These are phyloP conservation scores for Fraxinus albicans DNA, from an alignment of 305 asterid genomes.

Conservation along the genomic window DNA sequence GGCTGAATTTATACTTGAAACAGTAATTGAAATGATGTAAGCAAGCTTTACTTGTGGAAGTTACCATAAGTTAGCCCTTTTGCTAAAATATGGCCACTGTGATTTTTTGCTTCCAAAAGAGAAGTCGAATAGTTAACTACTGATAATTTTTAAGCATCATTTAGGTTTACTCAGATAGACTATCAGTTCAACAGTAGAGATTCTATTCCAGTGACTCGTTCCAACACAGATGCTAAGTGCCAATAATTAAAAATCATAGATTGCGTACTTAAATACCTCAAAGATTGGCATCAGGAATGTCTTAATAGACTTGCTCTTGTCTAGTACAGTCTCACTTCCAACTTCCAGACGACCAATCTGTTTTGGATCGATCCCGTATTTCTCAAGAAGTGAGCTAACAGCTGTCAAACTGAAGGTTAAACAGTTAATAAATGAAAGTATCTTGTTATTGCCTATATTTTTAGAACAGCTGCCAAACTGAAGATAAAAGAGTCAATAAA, in stretches of 20 bases:
- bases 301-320: constrained; percentile 97
- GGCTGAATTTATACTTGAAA: not conserved
- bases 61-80: not conserved
- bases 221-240: not conserved
- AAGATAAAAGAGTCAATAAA: no score
- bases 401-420: constrained; percentile 82
- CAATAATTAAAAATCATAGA: constrained; percentile 11
- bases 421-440: constrained; percentile 18
- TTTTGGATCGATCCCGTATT: constrained; percentile 79
- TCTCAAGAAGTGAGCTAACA: constrained; percentile 81
- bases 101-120: not conserved
- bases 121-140: not conserved
- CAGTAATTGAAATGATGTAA: constrained; percentile 1
- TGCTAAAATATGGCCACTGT: not conserved
- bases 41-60: not conserved
- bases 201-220: not conserved
- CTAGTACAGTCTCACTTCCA: constrained; percentile 96
- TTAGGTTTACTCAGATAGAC: not conserved
- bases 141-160: not conserved
- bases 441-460: not conserved
- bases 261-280: constrained; percentile 53
- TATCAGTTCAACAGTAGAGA: not conserved
- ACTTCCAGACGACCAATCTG: constrained; percentile 97
- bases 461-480: not conserved
- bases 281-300: constrained; percentile 96